Base-by-base conservation (phyloP, 495 filamentous ascomycete genomes). In the Xylaria sp. region DNA sequence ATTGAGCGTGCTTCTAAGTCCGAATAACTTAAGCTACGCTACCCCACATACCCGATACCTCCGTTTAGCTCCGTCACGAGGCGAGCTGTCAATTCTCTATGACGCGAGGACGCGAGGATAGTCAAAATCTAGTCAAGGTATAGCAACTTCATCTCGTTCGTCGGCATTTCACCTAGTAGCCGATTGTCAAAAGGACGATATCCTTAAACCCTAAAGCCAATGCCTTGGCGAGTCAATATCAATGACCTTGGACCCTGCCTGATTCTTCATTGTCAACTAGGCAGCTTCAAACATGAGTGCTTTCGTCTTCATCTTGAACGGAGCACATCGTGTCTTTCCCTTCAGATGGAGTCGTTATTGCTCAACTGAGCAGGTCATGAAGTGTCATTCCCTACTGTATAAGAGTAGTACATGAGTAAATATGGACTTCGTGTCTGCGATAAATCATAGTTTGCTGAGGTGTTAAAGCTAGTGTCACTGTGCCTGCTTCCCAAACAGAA, bases 31-130 rank as follows among this genome's bases (percentile, higher is more conserved):
- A 37, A 8, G 8, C 8, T 37, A 9, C 24, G 12, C 12, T 58
- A 37, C 7, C 37, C 29, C 17, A 33, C 29, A 59, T 37, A 14
- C 29, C 57, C 57, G 57, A 59, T 59, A 59, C 57, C 57, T 59
- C 57, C 57, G 57, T 21, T 4, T 59, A 21, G 31, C 19, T 37
- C 57, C 57, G 57, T 35, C 11, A 4, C 24, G 26, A 21, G 50
- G 24, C 12, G 1, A 29, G 50, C 40, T 12, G 12, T 12, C 40
- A 41, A 41, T 41, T 12, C 40, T 11, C 40, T 11, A 41, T 37
- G 43, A 46, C 43, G 43, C 17, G 43, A 46, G 3, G 11, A 31
- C n/a, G n/a, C n/a, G n/a, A n/a, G n/a, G n/a, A n/a, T 58, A 35
- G 53, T 59, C 17, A 35, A 37, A 15, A 33, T 35, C 29, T 14